phyloP scores from a whole-genome alignment of 2,329 filamentous ascomycete species.

The Teratosphaeria pseudoeucalypti region DNA sequence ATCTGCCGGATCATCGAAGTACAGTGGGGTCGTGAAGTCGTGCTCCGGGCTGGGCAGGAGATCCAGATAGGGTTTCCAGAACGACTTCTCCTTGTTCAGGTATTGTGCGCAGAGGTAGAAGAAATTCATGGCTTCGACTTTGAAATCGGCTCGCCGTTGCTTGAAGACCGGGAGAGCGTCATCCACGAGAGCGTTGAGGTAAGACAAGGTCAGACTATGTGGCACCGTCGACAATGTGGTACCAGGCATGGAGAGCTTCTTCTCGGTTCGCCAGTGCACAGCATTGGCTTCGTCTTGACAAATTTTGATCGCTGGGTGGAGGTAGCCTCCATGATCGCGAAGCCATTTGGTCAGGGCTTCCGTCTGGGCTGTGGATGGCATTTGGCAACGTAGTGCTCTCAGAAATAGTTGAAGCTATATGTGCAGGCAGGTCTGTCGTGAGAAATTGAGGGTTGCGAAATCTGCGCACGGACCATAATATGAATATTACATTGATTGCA shows the following conservation, averaged over 20 bases:
- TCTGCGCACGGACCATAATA: neutral
- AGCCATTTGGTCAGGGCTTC: conserved; percentile 22
- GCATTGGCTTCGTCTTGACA: neutral
- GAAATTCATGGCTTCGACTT: conserved; percentile 24
- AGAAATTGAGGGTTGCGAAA: neutral
- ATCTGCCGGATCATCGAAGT: conserved; percentile 24
- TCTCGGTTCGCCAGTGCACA: conserved; percentile 10
- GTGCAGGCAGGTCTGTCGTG: neutral
- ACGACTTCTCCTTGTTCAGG: conserved; percentile 21
- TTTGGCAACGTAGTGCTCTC: neutral
- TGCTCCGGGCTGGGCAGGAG: conserved; percentile 22
- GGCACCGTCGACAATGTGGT: conserved; percentile 19
- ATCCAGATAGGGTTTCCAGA: conserved; percentile 29
- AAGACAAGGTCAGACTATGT: conserved; percentile 25
- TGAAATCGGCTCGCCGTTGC: conserved; percentile 15
- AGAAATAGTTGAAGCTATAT: neutral
- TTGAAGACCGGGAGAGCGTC: conserved; percentile 23
- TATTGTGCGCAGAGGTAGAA: conserved; percentile 29
- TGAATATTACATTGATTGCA: neutral
- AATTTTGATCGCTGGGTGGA: neutral
- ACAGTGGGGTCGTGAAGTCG: conserved; percentile 24
- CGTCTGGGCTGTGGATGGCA: conserved; percentile 6
- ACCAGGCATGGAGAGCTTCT: conserved; percentile 8
- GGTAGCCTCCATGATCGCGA: neutral
- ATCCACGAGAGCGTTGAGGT: conserved; percentile 28